A percentile compares a stretch with the other conserved stretches of the same genome.
phyloP scores from a whole-genome alignment of 768 basidiomycete species.

The Tylopilus vinaceipallidus region DNA sequence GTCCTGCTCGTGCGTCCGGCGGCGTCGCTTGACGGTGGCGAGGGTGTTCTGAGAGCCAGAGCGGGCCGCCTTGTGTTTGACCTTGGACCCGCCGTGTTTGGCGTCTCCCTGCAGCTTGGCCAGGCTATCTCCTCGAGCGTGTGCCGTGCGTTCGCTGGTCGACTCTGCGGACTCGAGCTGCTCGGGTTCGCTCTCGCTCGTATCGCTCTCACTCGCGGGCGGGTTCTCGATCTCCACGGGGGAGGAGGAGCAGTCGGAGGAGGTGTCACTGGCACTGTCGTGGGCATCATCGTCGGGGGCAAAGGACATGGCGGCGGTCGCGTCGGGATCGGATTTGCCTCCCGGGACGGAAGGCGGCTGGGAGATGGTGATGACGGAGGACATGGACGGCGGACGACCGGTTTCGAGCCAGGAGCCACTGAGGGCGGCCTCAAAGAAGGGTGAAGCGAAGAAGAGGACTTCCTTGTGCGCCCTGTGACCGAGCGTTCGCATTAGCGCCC shows the following conservation, averaged over 20 bases:
- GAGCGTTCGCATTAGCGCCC: conserved; percentile 3
- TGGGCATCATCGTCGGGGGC: conserved; percentile 50
- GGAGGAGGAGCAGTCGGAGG: conserved; percentile 42
- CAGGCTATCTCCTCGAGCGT: conserved; percentile 52
- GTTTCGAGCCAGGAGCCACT: conserved; percentile 94
- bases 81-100: conserved; percentile 15
- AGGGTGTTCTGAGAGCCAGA: conserved; percentile 34
- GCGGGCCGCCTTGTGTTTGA: conserved; percentile 19
- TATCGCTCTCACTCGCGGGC: conserved; percentile 32
- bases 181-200: conserved; percentile 37
- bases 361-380: conserved; percentile 81
- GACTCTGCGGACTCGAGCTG: conserved; percentile 18
- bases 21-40: conserved; percentile 41
- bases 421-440: conserved; percentile 89
- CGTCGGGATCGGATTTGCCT: conserved; percentile 39
- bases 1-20: conserved; percentile 54
- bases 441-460: conserved; percentile 88
- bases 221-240: conserved; percentile 40
- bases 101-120: conserved; percentile 53
- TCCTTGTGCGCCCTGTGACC: conserved; percentile 82
- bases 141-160: conserved; percentile 29
- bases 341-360: conserved; percentile 65
- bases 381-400: conserved; percentile 73
- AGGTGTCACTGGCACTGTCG: conserved; percentile 32
- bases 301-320: conserved; percentile 57